A percentile compares a stretch with the other conserved stretches of the same genome.
Conservation (phyloP, 768 basidiomycete genomes). For the Leccinellum luteum region DNA sequence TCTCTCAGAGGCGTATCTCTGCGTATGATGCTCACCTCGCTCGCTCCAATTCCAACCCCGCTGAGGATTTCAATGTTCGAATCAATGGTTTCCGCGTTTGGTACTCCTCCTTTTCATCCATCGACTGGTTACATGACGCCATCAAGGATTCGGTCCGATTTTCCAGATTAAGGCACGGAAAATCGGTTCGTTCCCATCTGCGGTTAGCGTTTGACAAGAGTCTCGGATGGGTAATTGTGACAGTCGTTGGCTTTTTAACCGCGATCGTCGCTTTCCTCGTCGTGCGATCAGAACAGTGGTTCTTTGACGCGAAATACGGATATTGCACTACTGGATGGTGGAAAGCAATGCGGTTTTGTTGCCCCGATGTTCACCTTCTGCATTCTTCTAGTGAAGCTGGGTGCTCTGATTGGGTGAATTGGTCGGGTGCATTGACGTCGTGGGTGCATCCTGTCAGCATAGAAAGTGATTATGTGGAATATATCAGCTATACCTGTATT, state of each 20-base stretch:
- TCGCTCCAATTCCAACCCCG: conserved; percentile 35
- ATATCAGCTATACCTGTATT: conserved; percentile 64
- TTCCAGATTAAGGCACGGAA: conserved; percentile 64
- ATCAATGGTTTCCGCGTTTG: conserved; percentile 83
- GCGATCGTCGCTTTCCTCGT: conserved; percentile 86
- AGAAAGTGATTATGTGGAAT: conserved; percentile 52
- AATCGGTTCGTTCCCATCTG: conserved; percentile 65
- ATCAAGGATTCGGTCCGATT: conserved; percentile 91
- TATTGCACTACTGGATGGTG: conserved; percentile 72
- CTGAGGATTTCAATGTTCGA: conserved; percentile 54
- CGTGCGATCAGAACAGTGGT: conserved; percentile 78
- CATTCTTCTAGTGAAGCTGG: conserved; percentile 27
- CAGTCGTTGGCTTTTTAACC: conserved; percentile 82
- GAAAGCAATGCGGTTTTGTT: conserved; percentile 82
- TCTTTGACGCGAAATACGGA: conserved; percentile 93
- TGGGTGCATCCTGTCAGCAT: conserved; percentile 12
- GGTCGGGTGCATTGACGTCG: conserved; percentile 58
- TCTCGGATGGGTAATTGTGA: conserved; percentile 87
- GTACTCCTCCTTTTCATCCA: conserved; percentile 87
- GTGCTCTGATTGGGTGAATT: conserved; percentile 73
- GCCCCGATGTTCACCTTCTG: conserved; percentile 38
- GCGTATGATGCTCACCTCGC: conserved; percentile 59
- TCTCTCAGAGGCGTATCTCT: conserved; percentile 61
- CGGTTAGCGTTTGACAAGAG: conserved; percentile 69
- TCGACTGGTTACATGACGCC: conserved; percentile 96